These are phyloP conservation scores for Aspergillus sclerotioniger DNA, from an alignment of 495 filamentous ascomycete genomes.

Conservation along the genomic window DNA sequence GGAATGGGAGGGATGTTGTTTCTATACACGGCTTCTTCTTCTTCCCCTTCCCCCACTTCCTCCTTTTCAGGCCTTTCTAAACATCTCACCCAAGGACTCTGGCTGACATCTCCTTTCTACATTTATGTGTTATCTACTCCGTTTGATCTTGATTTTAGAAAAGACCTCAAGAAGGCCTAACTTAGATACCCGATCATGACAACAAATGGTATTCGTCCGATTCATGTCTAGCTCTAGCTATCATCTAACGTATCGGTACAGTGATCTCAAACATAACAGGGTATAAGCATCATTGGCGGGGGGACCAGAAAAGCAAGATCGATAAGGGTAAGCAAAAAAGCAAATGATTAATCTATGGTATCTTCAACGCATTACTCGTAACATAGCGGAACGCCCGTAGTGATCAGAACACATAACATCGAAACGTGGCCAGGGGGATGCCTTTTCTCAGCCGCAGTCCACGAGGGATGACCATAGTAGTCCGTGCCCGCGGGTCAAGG, in stretches of 20 bases:
- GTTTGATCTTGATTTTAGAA: not conserved
- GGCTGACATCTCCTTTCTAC: not conserved
- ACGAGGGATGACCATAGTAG: no score
- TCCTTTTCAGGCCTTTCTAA: constrained; percentile 1
- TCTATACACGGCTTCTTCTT: not conserved
- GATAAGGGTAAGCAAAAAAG: not conserved
- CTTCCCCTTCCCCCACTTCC: constrained; percentile 1
- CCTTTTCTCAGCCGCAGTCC: no score
- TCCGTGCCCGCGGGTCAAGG: not conserved
- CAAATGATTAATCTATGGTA: constrained; percentile 12
- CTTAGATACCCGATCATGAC: no score
- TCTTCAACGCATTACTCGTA: constrained; percentile 17
- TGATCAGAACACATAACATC: not conserved
- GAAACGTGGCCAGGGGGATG: not conserved
- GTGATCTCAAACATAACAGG: not conserved
- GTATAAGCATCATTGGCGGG: no score
- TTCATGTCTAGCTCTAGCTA: no score
- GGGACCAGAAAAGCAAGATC: no score
- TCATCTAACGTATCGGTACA: not conserved
- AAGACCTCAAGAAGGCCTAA: no score
- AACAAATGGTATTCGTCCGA: no score
- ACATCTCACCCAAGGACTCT: not conserved
- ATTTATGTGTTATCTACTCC: no score
- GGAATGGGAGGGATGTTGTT: no score
- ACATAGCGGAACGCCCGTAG: not conserved